Evolutionary conservation across 768 basidiomycete species (phyloP).

Genomic region (Boletellus emodensis): DNA sequence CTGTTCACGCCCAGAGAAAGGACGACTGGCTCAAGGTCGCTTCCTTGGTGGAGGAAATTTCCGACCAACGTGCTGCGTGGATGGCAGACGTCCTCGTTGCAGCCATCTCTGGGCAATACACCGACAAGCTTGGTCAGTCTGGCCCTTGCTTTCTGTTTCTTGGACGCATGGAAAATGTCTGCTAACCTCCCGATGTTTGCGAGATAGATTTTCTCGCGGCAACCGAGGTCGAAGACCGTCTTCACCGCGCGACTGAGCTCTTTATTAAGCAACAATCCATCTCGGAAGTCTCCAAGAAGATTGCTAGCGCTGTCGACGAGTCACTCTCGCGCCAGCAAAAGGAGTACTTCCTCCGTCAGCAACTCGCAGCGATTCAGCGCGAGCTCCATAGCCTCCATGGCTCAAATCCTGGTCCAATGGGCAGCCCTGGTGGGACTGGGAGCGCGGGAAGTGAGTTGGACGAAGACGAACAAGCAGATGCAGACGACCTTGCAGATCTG

Average conservation of each 20-base stretch:
- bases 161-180: neutral
- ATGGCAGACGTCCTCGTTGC: conserved; percentile 76
- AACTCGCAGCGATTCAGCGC: conserved; percentile 74
- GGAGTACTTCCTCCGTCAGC: conserved; percentile 81
- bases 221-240: conserved; percentile 55
- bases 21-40: conserved; percentile 70
- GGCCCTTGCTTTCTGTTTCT: neutral
- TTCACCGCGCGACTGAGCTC: conserved; percentile 63
- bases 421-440: conserved; percentile 15
- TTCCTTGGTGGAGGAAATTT: conserved; percentile 68
- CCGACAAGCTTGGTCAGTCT: conserved; percentile 65
- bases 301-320: conserved; percentile 76
- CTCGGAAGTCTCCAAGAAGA: conserved; percentile 76
- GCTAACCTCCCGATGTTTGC: neutral
- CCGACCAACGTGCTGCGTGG: conserved; percentile 60
- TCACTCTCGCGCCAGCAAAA: conserved; percentile 86
- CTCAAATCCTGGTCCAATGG: conserved; percentile 21
- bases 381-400: conserved; percentile 60
- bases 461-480: conserved; percentile 77
- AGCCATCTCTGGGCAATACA: conserved; percentile 52
- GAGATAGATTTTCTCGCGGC: conserved; percentile 56
- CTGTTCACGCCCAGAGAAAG: conserved; percentile 43
- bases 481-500: conserved; percentile 73
- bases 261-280: conserved; percentile 76
- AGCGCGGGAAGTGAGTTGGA: conserved; percentile 51